phyloP scores from a whole-genome alignment of 495 filamentous ascomycete species.

The Trichocladium antarcticum region DNA sequence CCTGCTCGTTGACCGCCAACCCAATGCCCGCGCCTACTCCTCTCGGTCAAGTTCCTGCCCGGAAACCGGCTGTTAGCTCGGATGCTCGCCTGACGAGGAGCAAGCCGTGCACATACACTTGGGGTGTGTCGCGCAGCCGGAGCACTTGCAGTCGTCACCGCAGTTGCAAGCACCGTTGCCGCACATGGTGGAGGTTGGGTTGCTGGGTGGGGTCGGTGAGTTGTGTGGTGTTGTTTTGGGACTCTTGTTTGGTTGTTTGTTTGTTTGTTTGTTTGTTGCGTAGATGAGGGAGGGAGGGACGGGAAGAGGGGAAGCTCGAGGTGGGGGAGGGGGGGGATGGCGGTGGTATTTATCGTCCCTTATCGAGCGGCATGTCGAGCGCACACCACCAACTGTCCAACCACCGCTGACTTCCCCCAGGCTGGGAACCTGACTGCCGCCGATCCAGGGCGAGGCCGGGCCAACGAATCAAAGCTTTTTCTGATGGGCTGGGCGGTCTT shows the following conservation, averaged over 20 bases:
- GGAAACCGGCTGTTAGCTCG: not conserved
- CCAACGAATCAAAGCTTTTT: no score
- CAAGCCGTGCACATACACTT: constrained; percentile 2
- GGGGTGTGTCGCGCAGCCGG: constrained; percentile 16
- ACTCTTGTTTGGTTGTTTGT: no score
- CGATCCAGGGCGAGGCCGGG: no score
- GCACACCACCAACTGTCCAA: no score
- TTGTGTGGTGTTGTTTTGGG: not conserved
- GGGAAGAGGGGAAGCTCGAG: not conserved
- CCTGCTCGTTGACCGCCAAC: no score
- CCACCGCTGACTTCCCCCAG: no score
- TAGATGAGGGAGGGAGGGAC: not conserved
- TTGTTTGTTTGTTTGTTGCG: not conserved
- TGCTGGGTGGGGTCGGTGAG: not conserved
- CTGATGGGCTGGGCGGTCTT: no score
- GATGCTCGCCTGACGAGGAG: not conserved
- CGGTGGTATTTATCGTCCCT: not conserved
- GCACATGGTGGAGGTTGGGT: constrained; percentile 19
- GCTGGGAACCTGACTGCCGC: no score
- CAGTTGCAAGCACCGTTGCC: not conserved
- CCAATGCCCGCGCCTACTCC: no score
- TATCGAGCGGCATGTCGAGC: not conserved
- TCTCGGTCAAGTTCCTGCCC: not conserved
- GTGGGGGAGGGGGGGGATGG: not conserved
- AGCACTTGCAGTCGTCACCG: constrained; percentile 15